These are phyloP conservation scores for Tanacetum coccineum DNA, from an alignment of 129 eudicot genomes.

Conservation along the genomic window DNA sequence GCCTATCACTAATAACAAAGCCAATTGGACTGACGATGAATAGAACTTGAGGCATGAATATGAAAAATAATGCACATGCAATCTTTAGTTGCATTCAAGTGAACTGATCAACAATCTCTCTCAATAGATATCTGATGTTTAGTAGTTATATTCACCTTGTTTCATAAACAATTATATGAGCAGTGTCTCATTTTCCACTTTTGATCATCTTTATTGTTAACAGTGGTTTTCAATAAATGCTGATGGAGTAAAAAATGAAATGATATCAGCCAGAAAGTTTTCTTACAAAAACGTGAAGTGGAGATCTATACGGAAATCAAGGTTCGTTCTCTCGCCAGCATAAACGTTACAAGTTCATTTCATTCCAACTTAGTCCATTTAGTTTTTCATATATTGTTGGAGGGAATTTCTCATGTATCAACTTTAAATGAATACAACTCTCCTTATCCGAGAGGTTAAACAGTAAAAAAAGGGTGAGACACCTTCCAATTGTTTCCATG, in stretches of 20 bases:
- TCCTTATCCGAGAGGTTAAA: not conserved
- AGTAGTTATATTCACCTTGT: not conserved
- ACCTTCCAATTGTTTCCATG: no score
- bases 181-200: not conserved
- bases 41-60: no score
- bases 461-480: no score
- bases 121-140: not conserved
- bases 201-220: not conserved
- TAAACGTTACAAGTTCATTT: no score
- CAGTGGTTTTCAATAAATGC: slow-evolving; percentile 27
- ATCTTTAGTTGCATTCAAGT: no score
- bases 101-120: no score
- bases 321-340: slow-evolving; percentile 1
- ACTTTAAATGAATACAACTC: not conserved
- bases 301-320: slow-evolving; percentile 27
- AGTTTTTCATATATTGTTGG: not conserved
- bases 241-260: slow-evolving; percentile 22
- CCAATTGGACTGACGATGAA: no score
- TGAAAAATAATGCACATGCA: no score
- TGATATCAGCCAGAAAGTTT: slow-evolving; percentile 24
- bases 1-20: no score
- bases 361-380: not conserved
- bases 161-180: not conserved
- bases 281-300: slow-evolving; percentile 26
- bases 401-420: not conserved